Conservation (phyloP, 1,284 basidiomycete species). For the Thecaphora thlaspeos region DNA sequence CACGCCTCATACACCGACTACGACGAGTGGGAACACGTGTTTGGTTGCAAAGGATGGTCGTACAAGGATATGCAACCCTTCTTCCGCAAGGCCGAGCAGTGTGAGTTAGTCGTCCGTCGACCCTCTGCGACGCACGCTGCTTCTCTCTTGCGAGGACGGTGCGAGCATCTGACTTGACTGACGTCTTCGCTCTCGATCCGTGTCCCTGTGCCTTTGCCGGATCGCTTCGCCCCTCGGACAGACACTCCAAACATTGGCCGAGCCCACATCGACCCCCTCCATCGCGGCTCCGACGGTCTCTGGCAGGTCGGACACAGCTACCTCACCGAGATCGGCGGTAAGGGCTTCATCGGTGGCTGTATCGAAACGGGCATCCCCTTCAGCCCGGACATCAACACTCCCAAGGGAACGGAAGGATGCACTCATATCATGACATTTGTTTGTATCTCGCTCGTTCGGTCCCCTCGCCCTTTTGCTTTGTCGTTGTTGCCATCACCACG, state of each 20-base stretch:
- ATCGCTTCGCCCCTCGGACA: neutral
- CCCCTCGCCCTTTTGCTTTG: too few species aligned
- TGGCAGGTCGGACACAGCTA: conserved; percentile 43
- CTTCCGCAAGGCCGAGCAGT: conserved; percentile 29
- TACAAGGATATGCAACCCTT: conserved; percentile 34
- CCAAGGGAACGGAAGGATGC: conserved; percentile 28
- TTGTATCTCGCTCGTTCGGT: too few species aligned
- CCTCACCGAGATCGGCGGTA: conserved; percentile 29
- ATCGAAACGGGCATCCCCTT: conserved; percentile 37
- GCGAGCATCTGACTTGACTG: too few species aligned
- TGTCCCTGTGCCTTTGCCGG: too few species aligned
- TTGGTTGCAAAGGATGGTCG: conserved; percentile 41
- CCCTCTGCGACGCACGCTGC: too few species aligned
- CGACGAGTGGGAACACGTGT: conserved; percentile 36
- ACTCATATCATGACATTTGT: conserved; percentile 40
- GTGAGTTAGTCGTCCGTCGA: conserved; percentile 1
- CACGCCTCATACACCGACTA: conserved; percentile 37
- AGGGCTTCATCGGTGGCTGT: conserved; percentile 39
- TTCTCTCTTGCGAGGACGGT: too few species aligned
- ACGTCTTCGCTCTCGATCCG: too few species aligned
- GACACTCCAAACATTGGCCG: conserved; percentile 28
- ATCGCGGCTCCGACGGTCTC: conserved; percentile 33
- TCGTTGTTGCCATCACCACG: too few species aligned
- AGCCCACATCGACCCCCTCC: conserved; percentile 30
- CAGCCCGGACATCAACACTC: conserved; percentile 39